Base-by-base conservation (phyloP, 2,329 filamentous ascomycete species). In the Penicillium palitans region DNA sequence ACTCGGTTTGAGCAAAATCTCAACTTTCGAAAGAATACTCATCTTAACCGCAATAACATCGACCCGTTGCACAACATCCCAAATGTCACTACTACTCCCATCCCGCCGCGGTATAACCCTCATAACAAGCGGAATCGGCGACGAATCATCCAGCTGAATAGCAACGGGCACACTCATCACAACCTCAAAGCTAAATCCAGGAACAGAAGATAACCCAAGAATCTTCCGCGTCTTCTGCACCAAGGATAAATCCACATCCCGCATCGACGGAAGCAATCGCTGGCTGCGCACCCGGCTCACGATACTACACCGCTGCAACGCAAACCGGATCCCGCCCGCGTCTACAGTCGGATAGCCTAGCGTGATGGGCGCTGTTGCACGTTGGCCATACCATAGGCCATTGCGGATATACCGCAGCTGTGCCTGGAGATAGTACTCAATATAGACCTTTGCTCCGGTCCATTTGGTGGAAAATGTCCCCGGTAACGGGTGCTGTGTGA, bases 201-300 rank as follows among this genome's bases (percentile, higher is more conserved):
- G 77, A 1, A 74, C 67, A 12, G 68, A 74, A 10, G 73, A 70
- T 0, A 69, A 69, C 0, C 61, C 61, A 4, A 79, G 71, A 4
- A 76, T 51, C 31, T 70, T 69, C 12, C 68, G 70, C 0, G 70
- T 67, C 55, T 69, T 76, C 48, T 76, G 71, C 17, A 63, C 70
- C 33, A 78, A 66, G 0, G 69, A 68, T 12, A 78, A 48, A 7
- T 73, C 65, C 0, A 42, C 65, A 4, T 66, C 31, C 19, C 69
- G 66, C 65, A 70, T 70, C 0, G 68, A 72, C 0, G 76, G 76
- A 0, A 73, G 35, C 0, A 79, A 61, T 6, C 68, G 70, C 17
- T 72, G 64, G 3, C 66, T 69, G 39, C 60, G 1, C 65, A 74
- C 9, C 65, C 49, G 51, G 21, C 51, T 27, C 40, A 33, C 19